Base-by-base conservation (phyloP, 257 asterid species). In the Verbascum thapsus region DNA sequence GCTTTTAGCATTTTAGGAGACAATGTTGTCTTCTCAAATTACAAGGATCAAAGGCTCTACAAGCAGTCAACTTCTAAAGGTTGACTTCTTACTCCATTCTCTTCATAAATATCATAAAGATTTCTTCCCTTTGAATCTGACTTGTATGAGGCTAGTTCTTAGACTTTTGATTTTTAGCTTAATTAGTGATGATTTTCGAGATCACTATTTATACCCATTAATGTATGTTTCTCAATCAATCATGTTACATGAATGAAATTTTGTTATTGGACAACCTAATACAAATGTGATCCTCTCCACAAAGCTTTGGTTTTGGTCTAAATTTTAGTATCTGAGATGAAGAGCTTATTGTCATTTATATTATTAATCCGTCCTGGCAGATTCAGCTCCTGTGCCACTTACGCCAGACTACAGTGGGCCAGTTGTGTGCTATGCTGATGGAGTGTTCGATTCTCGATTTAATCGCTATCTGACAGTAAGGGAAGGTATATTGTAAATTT, bases 31-130 rank as follows among this genome's bases (percentile, higher is more conserved):
- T 92, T 89, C 76, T 87, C 99, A 41, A 92, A 89, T 80, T 88
- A 87, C 78, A 81, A 80, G 82, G 99, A 92, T 71, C 99, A 92
- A 61, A 77, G 96, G 65, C 90, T 92, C 58, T 92, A 87, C 74
- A 82, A 74, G 72, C 94, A 81, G 73, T 77, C 88, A 23, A 57
- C 83, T 65, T 81, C 87, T 38, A 57, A 45, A 83, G 99, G 97
- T 89, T 38, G 37, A 18, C 47, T 35, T 50, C 3, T 18, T 37
- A 39, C 45, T 44, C 30, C 34, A 12, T 55, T 74, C 62, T 43
- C 62, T 43, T 56, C 26, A 42, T 57, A 48, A 37, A 38, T 53
- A 54, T 57, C 15, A 13, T 47, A 22, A 41, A 26, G 15, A 48
- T 49, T 35, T 8, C 22, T 38, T 11, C 40, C n/a, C 6, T 15